phyloP scores from a whole-genome alignment of 768 basidiomycete species.

The Hygrocybe punicea region DNA sequence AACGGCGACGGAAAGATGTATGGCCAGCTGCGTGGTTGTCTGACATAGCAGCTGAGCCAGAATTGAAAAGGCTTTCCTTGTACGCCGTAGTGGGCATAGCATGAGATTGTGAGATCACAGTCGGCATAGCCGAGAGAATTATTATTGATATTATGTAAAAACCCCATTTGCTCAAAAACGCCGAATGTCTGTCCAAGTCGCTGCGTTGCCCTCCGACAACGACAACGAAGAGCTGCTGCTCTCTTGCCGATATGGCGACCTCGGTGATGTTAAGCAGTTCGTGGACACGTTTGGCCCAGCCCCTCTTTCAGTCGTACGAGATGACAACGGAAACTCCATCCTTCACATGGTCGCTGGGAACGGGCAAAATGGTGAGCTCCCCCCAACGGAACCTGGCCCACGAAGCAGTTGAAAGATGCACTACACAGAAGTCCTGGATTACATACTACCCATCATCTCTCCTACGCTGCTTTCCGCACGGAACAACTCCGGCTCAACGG shows the following conservation, averaged over 20 bases:
- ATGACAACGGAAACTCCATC: constrained; percentile 74
- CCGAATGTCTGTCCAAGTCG: too few relatives aligned
- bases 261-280: constrained; percentile 71
- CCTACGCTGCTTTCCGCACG: constrained; percentile 54
- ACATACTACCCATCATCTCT: constrained; percentile 60
- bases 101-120: neutral
- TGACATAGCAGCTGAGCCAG: too few relatives aligned
- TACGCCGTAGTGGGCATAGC: too few relatives aligned
- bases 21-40: too few relatives aligned
- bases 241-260: constrained; percentile 83
- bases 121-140: too few relatives aligned
- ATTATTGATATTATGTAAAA: too few relatives aligned
- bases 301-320: constrained; percentile 49
- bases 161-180: too few relatives aligned
- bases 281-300: constrained; percentile 53
- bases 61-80: too few relatives aligned
- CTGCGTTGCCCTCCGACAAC: constrained; percentile 34
- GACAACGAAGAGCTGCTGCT: constrained; percentile 74
- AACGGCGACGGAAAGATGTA: too few relatives aligned
- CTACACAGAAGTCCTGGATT: constrained; percentile 65
- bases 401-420: constrained; percentile 37
- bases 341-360: constrained; percentile 89
- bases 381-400: neutral
- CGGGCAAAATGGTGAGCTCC: constrained; percentile 72
- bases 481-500: constrained; percentile 74